These are phyloP conservation scores for Ophiostoma sp. DNA, from an alignment of 2,329 filamentous ascomycete genomes.

Conservation along the genomic window DNA sequence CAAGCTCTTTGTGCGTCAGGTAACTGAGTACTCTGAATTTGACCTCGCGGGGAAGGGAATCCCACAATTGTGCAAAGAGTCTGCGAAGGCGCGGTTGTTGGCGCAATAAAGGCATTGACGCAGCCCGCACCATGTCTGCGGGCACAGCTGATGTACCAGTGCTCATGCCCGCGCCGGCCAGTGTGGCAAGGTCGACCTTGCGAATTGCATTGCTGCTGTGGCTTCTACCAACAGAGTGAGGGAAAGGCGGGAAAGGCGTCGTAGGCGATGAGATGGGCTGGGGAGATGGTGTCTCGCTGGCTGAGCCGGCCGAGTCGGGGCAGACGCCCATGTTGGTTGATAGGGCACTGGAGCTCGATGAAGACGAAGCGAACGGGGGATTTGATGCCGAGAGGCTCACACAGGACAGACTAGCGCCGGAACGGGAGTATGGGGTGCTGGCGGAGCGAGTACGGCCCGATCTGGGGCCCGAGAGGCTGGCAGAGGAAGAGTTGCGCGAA, in stretches of 20 bases:
- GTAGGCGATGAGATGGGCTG: constrained; percentile 33
- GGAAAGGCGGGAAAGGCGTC: constrained; percentile 29
- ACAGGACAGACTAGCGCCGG: constrained; percentile 47
- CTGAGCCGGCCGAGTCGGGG: neutral
- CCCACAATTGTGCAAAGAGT: constrained; percentile 64
- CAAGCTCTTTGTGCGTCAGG: constrained; percentile 72
- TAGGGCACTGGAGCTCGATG: neutral
- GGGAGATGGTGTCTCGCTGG: neutral
- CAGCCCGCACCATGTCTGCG: constrained; percentile 42
- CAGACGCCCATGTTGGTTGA: neutral
- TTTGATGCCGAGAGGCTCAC: constrained; percentile 39
- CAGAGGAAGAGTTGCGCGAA: constrained; percentile 75
- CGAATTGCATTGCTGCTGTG: constrained; percentile 38
- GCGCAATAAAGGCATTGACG: constrained; percentile 13
- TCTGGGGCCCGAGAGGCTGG: constrained; percentile 54
- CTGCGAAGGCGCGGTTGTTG: constrained; percentile 37
- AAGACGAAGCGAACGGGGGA: neutral
- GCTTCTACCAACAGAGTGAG: neutral
- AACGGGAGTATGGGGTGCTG: constrained; percentile 59
- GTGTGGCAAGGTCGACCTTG: constrained; percentile 39
- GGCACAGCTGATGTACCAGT: neutral
- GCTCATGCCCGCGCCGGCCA: constrained; percentile 33
- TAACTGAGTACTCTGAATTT: constrained; percentile 71
- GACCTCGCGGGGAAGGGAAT: constrained; percentile 73
- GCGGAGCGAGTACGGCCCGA: constrained; percentile 60